Base-by-base conservation (phyloP, 2,329 filamentous ascomycete genomes). In the Talaromyces rugulosus region DNA sequence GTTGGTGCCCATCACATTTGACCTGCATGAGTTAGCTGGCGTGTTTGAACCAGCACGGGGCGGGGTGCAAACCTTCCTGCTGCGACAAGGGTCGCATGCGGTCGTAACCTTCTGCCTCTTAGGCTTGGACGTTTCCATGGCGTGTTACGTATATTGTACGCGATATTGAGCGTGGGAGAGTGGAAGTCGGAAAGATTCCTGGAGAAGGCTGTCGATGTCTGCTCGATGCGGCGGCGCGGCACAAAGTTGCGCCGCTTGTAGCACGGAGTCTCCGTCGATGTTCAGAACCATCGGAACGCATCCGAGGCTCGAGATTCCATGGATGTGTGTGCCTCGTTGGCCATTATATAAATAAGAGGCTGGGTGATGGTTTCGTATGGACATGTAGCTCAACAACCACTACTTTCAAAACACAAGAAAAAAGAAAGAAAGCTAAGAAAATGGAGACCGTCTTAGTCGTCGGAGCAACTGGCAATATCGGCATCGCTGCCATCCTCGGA, bases 61-160 rank as follows among this genome's bases (percentile, higher is more conserved):
- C 12, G 7, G 12, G 55, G 34, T 3, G 16, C 30, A 47, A 31
- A 58, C 56, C 56, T 58, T 58, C 16, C 36, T 18, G 7, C 40
- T 58, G 44, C 44, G 56, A 33, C 56, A 58, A 50, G 56, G 56
- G 28, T 58, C 56, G 40, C 56, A 58, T 16, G 56, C 56, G n/a
- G 16, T 50, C 9, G 27, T 31, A 12, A 50, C 40, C 56, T 58
- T 58, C 40, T 58, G 56, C 30, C 56, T 58, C 28, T 58, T 58
- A 18, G 36, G 12, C 56, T 50, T 47, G 14, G 56, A 47, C 12
- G 27, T 8, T 4, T 58, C 28, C 56, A 58, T 58, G 16, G 23
- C 30, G 56, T 34, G 33, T 36, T 36, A 7, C 12, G 33, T 8
- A 8, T 12, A 8, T 7, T 36, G 8, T 7, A 36, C 12, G 33